phyloP scores from a whole-genome alignment of 1,139 yeast genomes.

The Suhomyces panamericanus region DNA sequence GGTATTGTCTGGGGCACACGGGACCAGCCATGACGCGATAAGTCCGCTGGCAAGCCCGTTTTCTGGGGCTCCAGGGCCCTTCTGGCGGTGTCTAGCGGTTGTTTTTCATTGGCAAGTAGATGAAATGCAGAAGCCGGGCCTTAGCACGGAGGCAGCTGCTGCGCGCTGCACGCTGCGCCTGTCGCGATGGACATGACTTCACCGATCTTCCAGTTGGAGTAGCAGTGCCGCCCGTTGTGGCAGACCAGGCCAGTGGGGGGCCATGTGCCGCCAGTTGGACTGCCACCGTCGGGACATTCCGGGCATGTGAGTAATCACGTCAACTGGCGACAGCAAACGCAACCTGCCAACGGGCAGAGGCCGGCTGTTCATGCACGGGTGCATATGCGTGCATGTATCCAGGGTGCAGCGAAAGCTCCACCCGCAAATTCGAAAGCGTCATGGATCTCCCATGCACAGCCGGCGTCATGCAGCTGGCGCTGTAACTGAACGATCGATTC shows the following conservation, averaged over 20 bases:
- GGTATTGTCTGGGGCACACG: not conserved
- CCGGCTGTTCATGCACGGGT: no score
- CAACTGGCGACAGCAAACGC: not conserved
- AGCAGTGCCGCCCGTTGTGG: no score
- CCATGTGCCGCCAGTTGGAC: constrained; percentile 1
- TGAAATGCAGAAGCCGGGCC: no score
- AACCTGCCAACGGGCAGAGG: not conserved
- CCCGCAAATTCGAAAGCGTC: not conserved
- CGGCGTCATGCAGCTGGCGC: not conserved
- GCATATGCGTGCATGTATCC: not conserved
- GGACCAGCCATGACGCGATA: constrained; percentile 5
- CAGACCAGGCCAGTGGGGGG: no score
- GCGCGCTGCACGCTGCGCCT: not conserved
- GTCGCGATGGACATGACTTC: constrained; percentile 1
- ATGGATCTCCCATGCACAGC: not conserved
- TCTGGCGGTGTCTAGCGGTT: no score
- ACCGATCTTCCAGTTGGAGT: not conserved
- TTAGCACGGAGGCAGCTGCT: no score
- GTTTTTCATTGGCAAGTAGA: no score
- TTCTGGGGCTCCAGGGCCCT: no score
- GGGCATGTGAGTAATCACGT: constrained; percentile 3
- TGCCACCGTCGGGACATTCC: constrained; percentile 1
- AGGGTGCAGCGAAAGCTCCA: not conserved
- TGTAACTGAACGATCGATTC: no score
- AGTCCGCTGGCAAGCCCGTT: constrained; percentile 2